A percentile compares a stretch with the other conserved stretches of the same genome.
These are phyloP conservation scores for Datura wrightii DNA, from an alignment of 257 asterid genomes.

Conservation along the genomic window DNA sequence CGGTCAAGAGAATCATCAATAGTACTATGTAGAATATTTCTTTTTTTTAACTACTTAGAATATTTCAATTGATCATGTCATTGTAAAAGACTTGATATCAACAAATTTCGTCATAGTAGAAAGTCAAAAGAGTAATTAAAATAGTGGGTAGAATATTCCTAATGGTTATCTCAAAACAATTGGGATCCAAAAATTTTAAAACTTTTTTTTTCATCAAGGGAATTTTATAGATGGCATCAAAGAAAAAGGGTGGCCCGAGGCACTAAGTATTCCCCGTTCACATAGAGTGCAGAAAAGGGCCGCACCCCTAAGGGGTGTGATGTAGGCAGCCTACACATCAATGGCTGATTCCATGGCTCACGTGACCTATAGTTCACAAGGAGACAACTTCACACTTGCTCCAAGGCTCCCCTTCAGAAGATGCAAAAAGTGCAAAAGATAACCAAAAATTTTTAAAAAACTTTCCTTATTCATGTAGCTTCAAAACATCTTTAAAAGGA, in stretches of 20 bases:
- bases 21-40: conserved; percentile 12
- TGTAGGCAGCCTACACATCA: too few relatives aligned
- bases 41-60: background rate
- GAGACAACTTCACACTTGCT: too few relatives aligned
- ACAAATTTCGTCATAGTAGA: background rate
- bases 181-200: background rate
- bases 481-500: conserved; percentile 25
- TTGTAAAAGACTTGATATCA: background rate
- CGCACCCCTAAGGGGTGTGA: too few relatives aligned
- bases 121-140: conserved; percentile 14
- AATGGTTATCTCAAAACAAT: background rate
- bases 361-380: too few relatives aligned
- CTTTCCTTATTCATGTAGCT: conserved; percentile 21
- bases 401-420: background rate
- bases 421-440: background rate
- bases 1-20: conserved; percentile 9
- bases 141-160: background rate
- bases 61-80: conserved; percentile 12
- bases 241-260: too few relatives aligned
- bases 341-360: too few relatives aligned
- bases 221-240: background rate
- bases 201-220: background rate
- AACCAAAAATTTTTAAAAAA: background rate
- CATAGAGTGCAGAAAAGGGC: too few relatives aligned
- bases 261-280: too few relatives aligned